Conservation (phyloP, 441 rosid species). For the Brassica hybrid region DNA sequence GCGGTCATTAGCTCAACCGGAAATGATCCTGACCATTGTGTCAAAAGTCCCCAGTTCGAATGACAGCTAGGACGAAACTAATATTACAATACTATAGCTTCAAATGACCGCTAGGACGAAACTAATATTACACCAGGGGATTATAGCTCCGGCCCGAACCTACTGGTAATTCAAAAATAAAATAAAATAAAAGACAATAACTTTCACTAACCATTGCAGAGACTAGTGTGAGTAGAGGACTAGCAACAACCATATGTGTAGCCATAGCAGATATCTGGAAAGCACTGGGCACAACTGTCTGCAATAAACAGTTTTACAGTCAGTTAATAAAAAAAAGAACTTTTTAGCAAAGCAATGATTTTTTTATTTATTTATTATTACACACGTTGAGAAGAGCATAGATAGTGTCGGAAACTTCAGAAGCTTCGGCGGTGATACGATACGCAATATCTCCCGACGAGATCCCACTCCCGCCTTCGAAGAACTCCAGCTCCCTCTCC, state of each 20-base stretch:
- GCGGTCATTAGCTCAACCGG: no score
- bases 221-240: slow-evolving; percentile 73
- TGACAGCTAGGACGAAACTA: no score
- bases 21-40: no score
- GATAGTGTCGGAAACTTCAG: slow-evolving; percentile 76
- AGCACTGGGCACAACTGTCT: slow-evolving; percentile 82
- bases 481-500: slow-evolving; percentile 74
- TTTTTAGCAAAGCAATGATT: background rate
- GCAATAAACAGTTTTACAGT: slow-evolving; percentile 35
- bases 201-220: slow-evolving; percentile 69
- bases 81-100: no score
- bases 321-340: slow-evolving; percentile 14
- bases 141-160: no score
- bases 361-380: background rate
- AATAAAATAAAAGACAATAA: background rate
- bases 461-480: slow-evolving; percentile 71
- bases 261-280: slow-evolving; percentile 84
- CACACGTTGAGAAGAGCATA: slow-evolving; percentile 85
- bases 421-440: slow-evolving; percentile 82
- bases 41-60: no score
- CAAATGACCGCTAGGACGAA: no score
- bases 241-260: slow-evolving; percentile 78
- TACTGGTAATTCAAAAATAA: background rate
- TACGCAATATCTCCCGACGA: slow-evolving; percentile 82
- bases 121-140: no score